These are phyloP conservation scores for Thielaviopsis ethacetica DNA, from an alignment of 2,329 filamentous ascomycete species.

Conservation along the genomic window DNA sequence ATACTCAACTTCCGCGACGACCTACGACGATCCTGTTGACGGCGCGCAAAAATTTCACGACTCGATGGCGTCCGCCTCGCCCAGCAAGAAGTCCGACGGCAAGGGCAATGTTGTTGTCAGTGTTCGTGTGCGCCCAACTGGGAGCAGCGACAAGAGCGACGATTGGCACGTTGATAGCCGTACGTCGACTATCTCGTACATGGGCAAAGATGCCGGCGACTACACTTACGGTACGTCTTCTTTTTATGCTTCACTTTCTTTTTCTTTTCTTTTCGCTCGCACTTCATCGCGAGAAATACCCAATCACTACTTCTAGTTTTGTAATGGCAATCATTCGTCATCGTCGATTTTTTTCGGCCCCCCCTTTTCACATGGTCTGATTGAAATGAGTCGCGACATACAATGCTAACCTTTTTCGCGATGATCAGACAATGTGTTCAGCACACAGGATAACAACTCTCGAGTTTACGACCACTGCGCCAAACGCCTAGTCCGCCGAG, in stretches of 20 bases:
- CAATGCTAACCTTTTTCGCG: conserved; percentile 13
- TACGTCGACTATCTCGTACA: conserved; percentile 65
- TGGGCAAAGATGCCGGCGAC: conserved; percentile 79
- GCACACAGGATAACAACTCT: conserved; percentile 82
- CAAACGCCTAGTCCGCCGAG: conserved; percentile 82
- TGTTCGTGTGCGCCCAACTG: conserved; percentile 79
- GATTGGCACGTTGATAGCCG: conserved; percentile 90
- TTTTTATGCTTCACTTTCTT: neutral
- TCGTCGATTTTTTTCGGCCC: neutral
- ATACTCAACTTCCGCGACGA: conserved; percentile 78
- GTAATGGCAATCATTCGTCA: neutral
- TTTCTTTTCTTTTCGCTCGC: neutral
- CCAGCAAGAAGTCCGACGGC: conserved; percentile 43
- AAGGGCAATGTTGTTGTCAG: conserved; percentile 96
- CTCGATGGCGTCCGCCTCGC: conserved; percentile 18
- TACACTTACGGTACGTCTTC: conserved; percentile 65
- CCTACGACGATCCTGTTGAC: conserved; percentile 65
- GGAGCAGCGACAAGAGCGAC: conserved; percentile 43
- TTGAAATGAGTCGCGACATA: neutral
- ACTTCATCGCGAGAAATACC: too few relatives aligned
- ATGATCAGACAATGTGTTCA: conserved; percentile 78
- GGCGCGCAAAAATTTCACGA: conserved; percentile 21
- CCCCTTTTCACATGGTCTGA: neutral
- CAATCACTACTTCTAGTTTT: too few relatives aligned
- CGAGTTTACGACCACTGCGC: conserved; percentile 89